These are phyloP conservation scores for Starmerella scarabaei DNA, from an alignment of 805 yeast genomes.

Conservation along the genomic window DNA sequence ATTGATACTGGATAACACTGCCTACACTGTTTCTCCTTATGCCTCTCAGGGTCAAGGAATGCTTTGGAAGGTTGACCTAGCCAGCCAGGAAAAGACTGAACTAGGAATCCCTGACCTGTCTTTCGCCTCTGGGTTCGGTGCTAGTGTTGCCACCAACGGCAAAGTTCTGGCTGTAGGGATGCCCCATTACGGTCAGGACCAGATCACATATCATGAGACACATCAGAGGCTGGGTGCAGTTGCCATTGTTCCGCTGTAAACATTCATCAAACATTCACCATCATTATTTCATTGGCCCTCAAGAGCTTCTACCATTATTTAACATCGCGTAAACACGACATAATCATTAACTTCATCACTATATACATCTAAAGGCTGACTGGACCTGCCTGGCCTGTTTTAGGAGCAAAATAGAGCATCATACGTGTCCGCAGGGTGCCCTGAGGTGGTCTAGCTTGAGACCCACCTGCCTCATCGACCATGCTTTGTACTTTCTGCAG, in stretches of 20 bases:
- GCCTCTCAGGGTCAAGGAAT: slow-evolving; percentile 35
- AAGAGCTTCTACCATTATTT: too few species aligned
- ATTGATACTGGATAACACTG: slow-evolving; percentile 12
- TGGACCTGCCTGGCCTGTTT: background rate
- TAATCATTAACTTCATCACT: background rate
- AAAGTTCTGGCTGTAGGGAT: slow-evolving; percentile 19
- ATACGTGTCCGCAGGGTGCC: slow-evolving; percentile 20
- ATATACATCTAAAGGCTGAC: too few species aligned
- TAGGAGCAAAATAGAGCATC: slow-evolving; percentile 17
- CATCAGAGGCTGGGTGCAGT: slow-evolving; percentile 7
- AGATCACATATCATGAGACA: background rate
- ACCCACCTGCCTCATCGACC: slow-evolving; percentile 21
- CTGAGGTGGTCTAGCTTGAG: slow-evolving; percentile 16
- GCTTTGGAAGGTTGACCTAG: slow-evolving; percentile 32
- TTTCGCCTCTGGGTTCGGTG: slow-evolving; percentile 35
- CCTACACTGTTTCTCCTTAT: slow-evolving; percentile 32
- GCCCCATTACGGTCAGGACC: slow-evolving; percentile 19
- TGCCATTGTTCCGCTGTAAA: slow-evolving; percentile 2
- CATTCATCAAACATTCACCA: background rate
- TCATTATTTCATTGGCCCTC: too few species aligned
- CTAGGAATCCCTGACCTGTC: slow-evolving; percentile 20
- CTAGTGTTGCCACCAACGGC: slow-evolving; percentile 25
- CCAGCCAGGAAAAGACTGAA: slow-evolving; percentile 19
- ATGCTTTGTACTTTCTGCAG: slow-evolving; percentile 19
- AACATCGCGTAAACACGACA: too few species aligned